Conservation (phyloP, 495 filamentous ascomycete genomes). For the Pseudomonodictys pantanalensis region DNA sequence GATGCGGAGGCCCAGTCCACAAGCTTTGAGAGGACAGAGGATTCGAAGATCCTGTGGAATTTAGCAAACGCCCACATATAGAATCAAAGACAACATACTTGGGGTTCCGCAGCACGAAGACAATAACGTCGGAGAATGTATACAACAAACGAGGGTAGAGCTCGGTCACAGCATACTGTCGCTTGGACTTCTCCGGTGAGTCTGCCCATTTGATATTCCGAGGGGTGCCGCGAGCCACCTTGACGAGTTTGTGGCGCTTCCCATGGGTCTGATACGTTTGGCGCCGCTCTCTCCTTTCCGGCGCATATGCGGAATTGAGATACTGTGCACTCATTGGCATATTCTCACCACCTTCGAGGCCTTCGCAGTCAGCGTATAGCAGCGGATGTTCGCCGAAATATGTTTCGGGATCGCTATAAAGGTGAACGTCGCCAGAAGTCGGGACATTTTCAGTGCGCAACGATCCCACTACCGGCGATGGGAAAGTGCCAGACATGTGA, state of each 20-base stretch:
- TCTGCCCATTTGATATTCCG: slow-evolving; percentile 45
- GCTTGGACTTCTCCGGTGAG: slow-evolving; percentile 40
- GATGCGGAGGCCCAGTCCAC: slow-evolving; percentile 45
- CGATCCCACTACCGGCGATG: slow-evolving; percentile 42
- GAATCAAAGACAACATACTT: slow-evolving; percentile 14
- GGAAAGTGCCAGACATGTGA: slow-evolving; percentile 30
- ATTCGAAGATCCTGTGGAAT: slow-evolving; percentile 9
- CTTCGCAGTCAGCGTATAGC: slow-evolving; percentile 59
- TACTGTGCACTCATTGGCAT: slow-evolving; percentile 41
- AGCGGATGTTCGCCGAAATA: slow-evolving; percentile 46
- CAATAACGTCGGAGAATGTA: slow-evolving; percentile 41
- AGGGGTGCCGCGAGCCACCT: slow-evolving; percentile 3
- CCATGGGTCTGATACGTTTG: neutral
- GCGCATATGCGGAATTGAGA: neutral
- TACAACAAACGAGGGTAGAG: slow-evolving; percentile 55
- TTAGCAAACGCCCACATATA: neutral
- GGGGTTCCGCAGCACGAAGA: slow-evolving; percentile 38
- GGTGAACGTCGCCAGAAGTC: slow-evolving; percentile 62
- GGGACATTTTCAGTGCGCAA: slow-evolving; percentile 47
- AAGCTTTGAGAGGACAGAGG: slow-evolving; percentile 43
- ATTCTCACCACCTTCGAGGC: slow-evolving; percentile 51
- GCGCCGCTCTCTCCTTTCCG: neutral
- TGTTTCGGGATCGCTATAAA: slow-evolving; percentile 59
- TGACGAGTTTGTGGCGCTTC: neutral
- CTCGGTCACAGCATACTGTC: slow-evolving; percentile 46